Base-by-base conservation (phyloP, 2,329 filamentous ascomycete species). In the Apiospora pterosperma region DNA sequence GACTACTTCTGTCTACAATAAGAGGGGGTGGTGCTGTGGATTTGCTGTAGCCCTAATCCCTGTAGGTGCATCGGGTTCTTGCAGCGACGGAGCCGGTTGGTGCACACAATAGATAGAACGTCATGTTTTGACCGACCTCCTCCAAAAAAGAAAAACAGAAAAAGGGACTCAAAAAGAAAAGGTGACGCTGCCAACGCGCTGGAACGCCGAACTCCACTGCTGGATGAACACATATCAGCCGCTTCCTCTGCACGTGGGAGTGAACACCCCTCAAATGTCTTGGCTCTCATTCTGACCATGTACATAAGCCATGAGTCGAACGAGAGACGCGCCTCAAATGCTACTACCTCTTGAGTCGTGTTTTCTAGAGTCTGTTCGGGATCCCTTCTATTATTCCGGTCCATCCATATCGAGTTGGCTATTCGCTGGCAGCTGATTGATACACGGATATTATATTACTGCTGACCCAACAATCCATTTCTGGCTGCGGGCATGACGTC, bases 41-140 rank as follows among this genome's bases (percentile, higher is more conserved):
- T 55, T 16, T 34, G 25, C 11, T n/a, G 28, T n/a, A 55, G 48
- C 48, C 16, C 48, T 1, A 55, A 34, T 19, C 48, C 48, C 34
- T 34, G 48, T 19, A 34, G 28, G 2, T 34, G 48, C 48, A 55
- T 55, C 48, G 48, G 48, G 28, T 55, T 55, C 48, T 55, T 28
- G 48, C 48, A 55, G 48, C 34, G 48, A 55, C 48, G 48, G 25
- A 55, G 48, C 48, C 48, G 48, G 48, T 55, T 55, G 48, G 48
- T 55, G 28, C 48, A 55, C 48, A 55, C n/a, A n/a, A 55, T 55
- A 28, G 19, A 34, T 28, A 34, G 48, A 28, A 34, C 48, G 48
- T 55, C 48, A 55, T 55, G 48, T 14, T n/a, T 55, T 28, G 19
- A 12, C 28, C 28, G 48, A 25, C 48, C 48, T 28, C n/a, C n/a